A percentile compares a stretch with the other conserved stretches of the same genome.
phyloP scores from a whole-genome alignment of 306 rosid species.

The Vachellia pachyceras region DNA sequence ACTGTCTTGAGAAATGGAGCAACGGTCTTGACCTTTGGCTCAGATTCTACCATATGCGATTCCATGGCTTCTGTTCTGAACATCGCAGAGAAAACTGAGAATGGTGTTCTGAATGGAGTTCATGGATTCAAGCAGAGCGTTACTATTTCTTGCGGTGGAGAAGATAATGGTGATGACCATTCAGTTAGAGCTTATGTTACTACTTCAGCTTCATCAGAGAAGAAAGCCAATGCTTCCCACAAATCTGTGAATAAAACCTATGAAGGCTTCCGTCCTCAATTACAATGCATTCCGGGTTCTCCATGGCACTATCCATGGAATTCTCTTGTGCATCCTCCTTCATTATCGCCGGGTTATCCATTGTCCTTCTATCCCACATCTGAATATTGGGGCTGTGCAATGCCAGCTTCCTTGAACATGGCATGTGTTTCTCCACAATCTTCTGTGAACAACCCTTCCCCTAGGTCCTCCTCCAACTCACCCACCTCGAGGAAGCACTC shows the following conservation, averaged over 20 bases:
- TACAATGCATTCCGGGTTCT: slow-evolving; percentile 53
- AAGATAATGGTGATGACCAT: slow-evolving; percentile 48
- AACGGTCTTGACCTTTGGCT: slow-evolving; percentile 63
- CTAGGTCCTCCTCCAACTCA: slow-evolving; percentile 44
- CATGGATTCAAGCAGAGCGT: slow-evolving; percentile 42
- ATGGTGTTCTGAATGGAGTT: slow-evolving; percentile 46
- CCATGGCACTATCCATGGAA: slow-evolving; percentile 68
- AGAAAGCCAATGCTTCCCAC: slow-evolving; percentile 41
- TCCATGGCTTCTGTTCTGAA: slow-evolving; percentile 66
- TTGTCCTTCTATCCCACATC: slow-evolving; percentile 64
- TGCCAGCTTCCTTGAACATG: slow-evolving; percentile 61
- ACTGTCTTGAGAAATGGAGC: slow-evolving; percentile 49
- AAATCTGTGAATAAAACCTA: slow-evolving; percentile 46
- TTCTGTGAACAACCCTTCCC: slow-evolving; percentile 23
- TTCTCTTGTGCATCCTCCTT: slow-evolving; percentile 55
- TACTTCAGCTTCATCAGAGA: slow-evolving; percentile 60
- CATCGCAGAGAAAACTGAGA: slow-evolving; percentile 50
- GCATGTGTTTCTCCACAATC: slow-evolving; percentile 50
- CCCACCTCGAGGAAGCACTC: slow-evolving; percentile 71
- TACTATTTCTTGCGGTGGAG: slow-evolving; percentile 40
- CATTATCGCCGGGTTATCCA: slow-evolving; percentile 62
- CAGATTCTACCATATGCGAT: slow-evolving; percentile 65
- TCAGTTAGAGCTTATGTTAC: slow-evolving; percentile 60
- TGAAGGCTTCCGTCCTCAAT: slow-evolving; percentile 58
- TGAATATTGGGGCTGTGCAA: slow-evolving; percentile 62